These are phyloP conservation scores for Phytophthora sp. DNA, from an alignment of 352 stramenopile species.

Conservation along the genomic window DNA sequence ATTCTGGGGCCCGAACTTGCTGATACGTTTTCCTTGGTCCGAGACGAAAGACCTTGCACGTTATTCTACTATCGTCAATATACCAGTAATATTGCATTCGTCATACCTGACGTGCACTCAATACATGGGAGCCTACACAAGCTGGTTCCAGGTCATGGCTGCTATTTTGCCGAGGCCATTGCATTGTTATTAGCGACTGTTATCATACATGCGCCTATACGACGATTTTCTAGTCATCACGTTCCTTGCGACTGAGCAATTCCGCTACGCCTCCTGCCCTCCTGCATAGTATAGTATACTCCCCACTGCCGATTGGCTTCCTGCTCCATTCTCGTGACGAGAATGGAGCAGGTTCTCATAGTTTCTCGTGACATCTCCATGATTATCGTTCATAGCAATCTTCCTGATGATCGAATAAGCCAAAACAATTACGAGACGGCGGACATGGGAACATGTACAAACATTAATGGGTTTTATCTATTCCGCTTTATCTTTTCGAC, in stretches of 20 bases:
- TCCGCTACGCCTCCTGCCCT: constrained; percentile 25
- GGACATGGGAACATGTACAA: too few species aligned
- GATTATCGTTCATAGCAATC: constrained; percentile 17
- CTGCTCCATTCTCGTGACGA: constrained; percentile 34
- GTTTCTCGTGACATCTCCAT: constrained; percentile 13
- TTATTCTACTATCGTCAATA: too few species aligned
- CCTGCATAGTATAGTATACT: constrained; percentile 6
- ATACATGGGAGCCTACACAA: constrained; percentile 23
- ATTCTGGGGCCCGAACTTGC: too few species aligned
- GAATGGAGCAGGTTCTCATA: too few species aligned
- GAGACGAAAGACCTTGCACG: too few species aligned
- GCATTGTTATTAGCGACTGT: constrained; percentile 32
- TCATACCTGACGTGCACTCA: not conserved
- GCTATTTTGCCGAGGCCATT: constrained; percentile 27
- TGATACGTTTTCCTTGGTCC: too few species aligned
- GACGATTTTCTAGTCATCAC: constrained; percentile 28
- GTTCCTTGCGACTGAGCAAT: constrained; percentile 24
- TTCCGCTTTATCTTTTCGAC: constrained; percentile 28
- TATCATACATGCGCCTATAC: constrained; percentile 24
- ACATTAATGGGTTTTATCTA: constrained; percentile 28
- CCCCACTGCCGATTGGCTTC: constrained; percentile 17
- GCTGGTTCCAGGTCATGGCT: constrained; percentile 4
- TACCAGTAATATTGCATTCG: too few species aligned
- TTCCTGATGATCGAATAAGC: constrained; percentile 17
- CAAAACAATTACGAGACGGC: too few species aligned